Conservation (phyloP, 495 filamentous ascomycete genomes). For the Hypoxylon trugodes region DNA sequence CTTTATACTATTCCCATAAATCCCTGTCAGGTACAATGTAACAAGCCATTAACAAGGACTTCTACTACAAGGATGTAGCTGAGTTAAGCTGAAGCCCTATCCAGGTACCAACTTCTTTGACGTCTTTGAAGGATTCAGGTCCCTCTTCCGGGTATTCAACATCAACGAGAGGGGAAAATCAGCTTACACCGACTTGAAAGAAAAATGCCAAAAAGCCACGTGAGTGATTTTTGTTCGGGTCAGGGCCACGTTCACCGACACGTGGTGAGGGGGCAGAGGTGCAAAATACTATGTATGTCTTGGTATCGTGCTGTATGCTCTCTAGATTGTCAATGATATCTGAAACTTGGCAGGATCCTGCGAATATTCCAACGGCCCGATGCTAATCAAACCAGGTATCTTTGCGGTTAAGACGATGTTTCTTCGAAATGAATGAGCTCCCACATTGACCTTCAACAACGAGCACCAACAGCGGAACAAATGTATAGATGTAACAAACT, state of each 20-base stretch:
- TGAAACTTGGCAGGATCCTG: background rate
- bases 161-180: background rate
- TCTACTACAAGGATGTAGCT: background rate
- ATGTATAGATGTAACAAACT: background rate
- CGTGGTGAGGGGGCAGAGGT: background rate
- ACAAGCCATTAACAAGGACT: conserved; percentile 21
- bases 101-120: conserved; percentile 10
- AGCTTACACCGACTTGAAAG: conserved; percentile 21
- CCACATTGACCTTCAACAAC: background rate
- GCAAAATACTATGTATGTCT: too few relatives aligned
- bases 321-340: background rate
- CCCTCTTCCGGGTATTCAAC: conserved; percentile 12
- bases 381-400: too few relatives aligned
- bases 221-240: too few relatives aligned
- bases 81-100: conserved; percentile 18
- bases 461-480: background rate
- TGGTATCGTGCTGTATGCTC: too few relatives aligned
- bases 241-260: background rate
- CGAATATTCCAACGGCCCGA: background rate
- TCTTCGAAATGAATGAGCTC: too few relatives aligned
- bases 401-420: too few relatives aligned
- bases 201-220: too few relatives aligned
- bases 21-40: conserved; percentile 30
- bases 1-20: conserved; percentile 5
- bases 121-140: conserved; percentile 3